phyloP scores from a whole-genome alignment of 345 rosid species.

The Raphanus raphanistrum region DNA sequence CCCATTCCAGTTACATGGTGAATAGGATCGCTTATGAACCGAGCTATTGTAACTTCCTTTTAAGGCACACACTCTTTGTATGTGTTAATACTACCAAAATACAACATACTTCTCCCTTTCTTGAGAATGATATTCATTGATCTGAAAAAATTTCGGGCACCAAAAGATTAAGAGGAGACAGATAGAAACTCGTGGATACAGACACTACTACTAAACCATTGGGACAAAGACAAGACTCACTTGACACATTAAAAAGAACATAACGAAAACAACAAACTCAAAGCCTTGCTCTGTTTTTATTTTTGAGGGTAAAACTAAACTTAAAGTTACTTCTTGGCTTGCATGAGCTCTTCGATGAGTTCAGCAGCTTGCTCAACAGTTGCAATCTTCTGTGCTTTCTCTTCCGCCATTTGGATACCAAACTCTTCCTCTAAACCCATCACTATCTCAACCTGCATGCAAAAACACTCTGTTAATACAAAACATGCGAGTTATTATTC shows the following conservation, averaged over 20 bases:
- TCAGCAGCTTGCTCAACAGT: conserved; percentile 72
- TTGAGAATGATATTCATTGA: background rate
- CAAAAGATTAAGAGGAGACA: conserved; percentile 11
- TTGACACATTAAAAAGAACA: conserved; percentile 9
- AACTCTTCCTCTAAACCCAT: conserved; percentile 78
- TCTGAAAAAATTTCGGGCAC: background rate
- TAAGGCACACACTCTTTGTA: conserved; percentile 10
- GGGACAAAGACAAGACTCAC: conserved; percentile 2
- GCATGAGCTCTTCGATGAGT: conserved; percentile 58
- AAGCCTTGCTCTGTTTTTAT: background rate
- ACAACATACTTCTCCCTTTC: background rate
- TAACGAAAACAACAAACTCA: conserved; percentile 18
- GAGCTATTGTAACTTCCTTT: conserved; percentile 2
- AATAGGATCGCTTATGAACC: background rate
- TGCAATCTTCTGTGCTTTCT: conserved; percentile 57
- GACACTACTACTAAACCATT: conserved; percentile 18
- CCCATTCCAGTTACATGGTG: no score
- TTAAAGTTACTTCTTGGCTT: conserved; percentile 32
- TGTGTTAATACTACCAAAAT: conserved; percentile 8
- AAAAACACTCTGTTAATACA: background rate
- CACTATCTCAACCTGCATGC: conserved; percentile 70
- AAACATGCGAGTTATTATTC: background rate
- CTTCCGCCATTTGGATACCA: conserved; percentile 61
- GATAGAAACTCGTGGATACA: conserved; percentile 17
- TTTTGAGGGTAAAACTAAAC: background rate